Conservation (phyloP, 2,329 filamentous ascomycete genomes). For the Trichoderma endophyticum region DNA sequence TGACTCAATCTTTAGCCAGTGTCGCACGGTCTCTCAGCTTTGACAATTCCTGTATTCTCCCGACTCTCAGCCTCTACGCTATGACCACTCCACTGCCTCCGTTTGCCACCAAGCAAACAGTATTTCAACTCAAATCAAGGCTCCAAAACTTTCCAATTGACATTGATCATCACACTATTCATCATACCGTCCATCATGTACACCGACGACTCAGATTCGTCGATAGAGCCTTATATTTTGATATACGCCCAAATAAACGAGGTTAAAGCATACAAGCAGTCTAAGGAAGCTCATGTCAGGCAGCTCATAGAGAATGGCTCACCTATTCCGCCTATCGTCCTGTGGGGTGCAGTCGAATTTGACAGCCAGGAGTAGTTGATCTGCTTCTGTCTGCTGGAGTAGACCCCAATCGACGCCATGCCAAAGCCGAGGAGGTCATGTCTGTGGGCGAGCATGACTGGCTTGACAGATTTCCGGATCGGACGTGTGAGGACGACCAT, state of each 20-base stretch:
- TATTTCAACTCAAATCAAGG: not conserved
- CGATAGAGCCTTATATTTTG: not conserved
- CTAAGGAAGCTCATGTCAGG: not conserved
- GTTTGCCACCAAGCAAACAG: not conserved
- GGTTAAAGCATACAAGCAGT: not conserved
- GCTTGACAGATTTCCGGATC: not conserved
- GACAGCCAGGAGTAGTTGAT: not conserved
- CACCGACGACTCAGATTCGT: not conserved
- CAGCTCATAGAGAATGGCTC: not conserved
- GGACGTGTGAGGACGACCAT: not conserved
- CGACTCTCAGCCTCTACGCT: not conserved
- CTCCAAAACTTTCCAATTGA: not conserved
- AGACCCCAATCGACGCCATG: not conserved
- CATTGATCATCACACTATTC: too few relatives aligned
- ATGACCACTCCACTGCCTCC: not conserved
- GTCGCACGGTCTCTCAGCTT: not conserved
- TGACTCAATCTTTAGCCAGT: not conserved
- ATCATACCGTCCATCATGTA: not conserved
- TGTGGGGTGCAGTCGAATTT: not conserved
- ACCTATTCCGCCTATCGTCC: not conserved
- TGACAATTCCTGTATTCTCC: not conserved
- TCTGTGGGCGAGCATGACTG: not conserved
- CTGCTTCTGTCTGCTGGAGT: not conserved
- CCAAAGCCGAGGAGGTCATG: not conserved
- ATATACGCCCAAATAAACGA: not conserved